Base-by-base conservation (phyloP, 2,329 filamentous ascomycete genomes). In the Nannizziopsis barbatae region DNA sequence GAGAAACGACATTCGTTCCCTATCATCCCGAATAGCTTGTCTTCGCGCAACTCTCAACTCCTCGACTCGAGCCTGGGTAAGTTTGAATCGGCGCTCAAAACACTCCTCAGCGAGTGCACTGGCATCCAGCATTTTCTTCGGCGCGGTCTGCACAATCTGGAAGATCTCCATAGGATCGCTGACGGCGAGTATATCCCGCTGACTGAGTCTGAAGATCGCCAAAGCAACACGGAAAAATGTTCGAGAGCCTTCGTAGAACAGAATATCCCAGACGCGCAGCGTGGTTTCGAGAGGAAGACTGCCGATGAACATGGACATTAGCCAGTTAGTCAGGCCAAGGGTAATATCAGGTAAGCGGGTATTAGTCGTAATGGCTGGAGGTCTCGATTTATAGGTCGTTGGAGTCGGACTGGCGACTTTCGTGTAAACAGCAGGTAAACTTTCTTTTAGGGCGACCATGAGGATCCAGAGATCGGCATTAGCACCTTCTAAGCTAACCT, bases 221-320 rank as follows among this genome's bases (percentile, higher is more conserved):
- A 96, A 72, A 0, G 90, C 87, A 50, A 95, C 86, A 42, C 89
- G 85, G 70, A 95, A 96, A 5, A 96, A 77, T 0, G 88, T 95
- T 64, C 92, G 93, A 42, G 84, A 88, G 2, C 90, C 90, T 66
- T 96, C 90, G 65, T 93, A 95, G 64, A 95, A 94, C 62, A 96
- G 89, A 1, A 87, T 80, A 58, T 96, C 90, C 90, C 90, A 96
- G 1, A 95, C 86, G 6, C 90, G 83, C 14, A 95, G 75, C 0
- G 89, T 90, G 14, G 84, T 87, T 68, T 96, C 90, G 53, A 94
- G 88, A 1, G 90, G 90, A 14, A 96, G 71, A 0, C 86, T 94
- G 46, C 89, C 88, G 52, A 95, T 92, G 65, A 92, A 95, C 58
- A 92, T 85, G 42, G 86, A 93, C 90, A 96, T 95, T 65, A 96